Evolutionary conservation across 2,329 filamentous ascomycete species (phyloP), one percentile per base, ranked within the genome.

Genomic region (Arachnopeziza araneosa): DNA sequence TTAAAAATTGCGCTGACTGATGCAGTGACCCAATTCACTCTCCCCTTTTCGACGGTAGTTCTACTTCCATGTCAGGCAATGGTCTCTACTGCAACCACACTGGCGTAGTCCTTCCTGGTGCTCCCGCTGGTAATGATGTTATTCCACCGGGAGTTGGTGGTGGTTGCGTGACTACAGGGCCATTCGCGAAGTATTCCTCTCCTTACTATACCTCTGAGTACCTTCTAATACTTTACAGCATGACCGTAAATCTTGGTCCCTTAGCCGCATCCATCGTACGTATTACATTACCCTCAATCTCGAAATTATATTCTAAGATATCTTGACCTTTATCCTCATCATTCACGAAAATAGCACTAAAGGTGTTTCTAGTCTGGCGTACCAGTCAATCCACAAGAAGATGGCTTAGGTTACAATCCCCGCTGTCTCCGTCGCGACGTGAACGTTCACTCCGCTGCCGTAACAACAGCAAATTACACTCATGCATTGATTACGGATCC

Each of bases 41-140:
- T 0, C 78, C 81, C 17, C 68, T 84, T 53, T 84, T 86, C 61
- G 80, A 83, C 64, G 83, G 83, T 53, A 79, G 77, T 62, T 76
- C 75, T 24, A 79, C 77, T 54, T 79, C 76, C 57, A 71, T 83
- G 74, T 76, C 76, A 24, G 79, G 80, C 22, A 78, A 83, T 60
- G 80, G 81, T 24, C 71, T 61, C 2, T 73, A 68, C 53, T 63
- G 66, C 23, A 59, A 66, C 1, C 67, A 74, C 52, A 67, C 67
- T 12, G 68, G 67, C 52, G 72, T 70, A 14, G 59, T 65, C 7
- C 66, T 60, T 1, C 62, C 70, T 1, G 65, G 66, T 21, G 63
- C 59, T 0, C 26, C 26, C 9, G 26, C 26, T 4, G 56, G 58
- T 5, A 54, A 67, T 1, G 64, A 67, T 32, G 63, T 74, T 64